phyloP scores from a whole-genome alignment of 306 rosid genomes.

The Hippophae rhamnoides region DNA sequence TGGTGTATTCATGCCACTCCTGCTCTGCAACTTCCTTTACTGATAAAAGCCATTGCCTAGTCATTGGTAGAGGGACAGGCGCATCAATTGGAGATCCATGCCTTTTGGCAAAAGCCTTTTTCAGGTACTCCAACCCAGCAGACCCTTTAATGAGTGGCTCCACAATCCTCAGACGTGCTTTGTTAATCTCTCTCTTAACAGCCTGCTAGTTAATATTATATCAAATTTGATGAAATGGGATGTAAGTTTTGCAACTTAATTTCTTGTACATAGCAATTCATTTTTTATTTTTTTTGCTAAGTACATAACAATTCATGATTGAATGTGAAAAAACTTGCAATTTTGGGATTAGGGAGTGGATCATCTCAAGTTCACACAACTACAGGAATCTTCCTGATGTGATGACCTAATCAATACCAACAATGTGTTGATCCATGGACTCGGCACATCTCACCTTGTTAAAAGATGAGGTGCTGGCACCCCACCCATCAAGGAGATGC shows the following conservation, averaged over 20 bases:
- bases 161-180: constrained; percentile 22
- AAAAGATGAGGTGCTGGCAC: too few species aligned
- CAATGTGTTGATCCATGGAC: too few species aligned
- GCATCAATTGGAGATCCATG: constrained; percentile 26
- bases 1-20: constrained; percentile 29
- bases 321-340: too few species aligned
- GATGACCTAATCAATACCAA: too few species aligned
- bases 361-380: too few species aligned
- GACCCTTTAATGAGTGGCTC: constrained; percentile 33
- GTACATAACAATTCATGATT: too few species aligned
- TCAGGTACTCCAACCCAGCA: constrained; percentile 28
- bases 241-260: not conserved
- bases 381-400: too few species aligned
- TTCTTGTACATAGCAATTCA: too few species aligned
- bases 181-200: constrained; percentile 30
- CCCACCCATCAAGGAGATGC: too few species aligned
- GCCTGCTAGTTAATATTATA: constrained; percentile 16
- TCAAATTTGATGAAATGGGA: not conserved
- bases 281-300: too few species aligned
- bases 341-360: too few species aligned
- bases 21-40: constrained; percentile 15
- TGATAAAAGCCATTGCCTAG: constrained; percentile 29
- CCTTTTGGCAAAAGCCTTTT: constrained; percentile 20
- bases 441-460: too few species aligned
- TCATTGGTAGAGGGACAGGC: constrained; percentile 15